These are phyloP conservation scores for Pyrus communis DNA, from an alignment of 306 rosid species.

Conservation along the genomic window DNA sequence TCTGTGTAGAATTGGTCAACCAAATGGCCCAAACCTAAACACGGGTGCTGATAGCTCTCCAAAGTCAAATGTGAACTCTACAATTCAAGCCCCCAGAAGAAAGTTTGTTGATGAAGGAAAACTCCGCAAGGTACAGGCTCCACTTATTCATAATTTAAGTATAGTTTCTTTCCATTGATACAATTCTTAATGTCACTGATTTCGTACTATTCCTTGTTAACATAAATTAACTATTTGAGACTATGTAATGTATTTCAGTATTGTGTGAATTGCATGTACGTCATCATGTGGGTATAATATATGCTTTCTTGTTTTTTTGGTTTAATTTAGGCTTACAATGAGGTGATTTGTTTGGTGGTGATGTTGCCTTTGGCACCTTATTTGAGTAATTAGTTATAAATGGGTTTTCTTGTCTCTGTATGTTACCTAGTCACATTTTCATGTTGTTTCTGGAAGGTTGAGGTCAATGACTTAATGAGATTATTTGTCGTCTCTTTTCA, in stretches of 20 bases:
- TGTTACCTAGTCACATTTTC: not conserved
- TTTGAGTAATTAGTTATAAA: not conserved
- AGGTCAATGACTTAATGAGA: not conserved
- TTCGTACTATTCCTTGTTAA: not conserved
- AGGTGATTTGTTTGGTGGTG: not conserved
- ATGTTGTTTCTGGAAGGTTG: not conserved
- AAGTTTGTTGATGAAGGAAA: slow-evolving; percentile 97
- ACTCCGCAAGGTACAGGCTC: slow-evolving; percentile 64
- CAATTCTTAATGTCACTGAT: not conserved
- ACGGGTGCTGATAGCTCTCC: slow-evolving; percentile 62
- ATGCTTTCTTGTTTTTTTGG: not conserved
- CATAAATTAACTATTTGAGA: not conserved
- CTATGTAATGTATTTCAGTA: not conserved
- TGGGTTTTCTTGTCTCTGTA: not conserved
- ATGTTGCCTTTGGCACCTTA: not conserved
- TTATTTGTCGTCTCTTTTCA: slow-evolving; percentile 10
- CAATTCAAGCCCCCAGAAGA: slow-evolving; percentile 89
- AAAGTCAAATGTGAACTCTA: slow-evolving; percentile 74
- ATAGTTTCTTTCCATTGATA: slow-evolving; percentile 5
- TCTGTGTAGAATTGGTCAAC: slow-evolving; percentile 64
- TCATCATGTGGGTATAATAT: not conserved
- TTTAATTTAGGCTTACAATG: not conserved
- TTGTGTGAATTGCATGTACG: not conserved
- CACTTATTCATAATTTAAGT: not conserved
- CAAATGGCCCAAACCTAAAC: slow-evolving; percentile 59